Percentiles rank a stretch among this genome's conserved stretches.
phyloP scores from a whole-genome alignment of 139 green algal species.

The Chlorella vulgaris region DNA sequence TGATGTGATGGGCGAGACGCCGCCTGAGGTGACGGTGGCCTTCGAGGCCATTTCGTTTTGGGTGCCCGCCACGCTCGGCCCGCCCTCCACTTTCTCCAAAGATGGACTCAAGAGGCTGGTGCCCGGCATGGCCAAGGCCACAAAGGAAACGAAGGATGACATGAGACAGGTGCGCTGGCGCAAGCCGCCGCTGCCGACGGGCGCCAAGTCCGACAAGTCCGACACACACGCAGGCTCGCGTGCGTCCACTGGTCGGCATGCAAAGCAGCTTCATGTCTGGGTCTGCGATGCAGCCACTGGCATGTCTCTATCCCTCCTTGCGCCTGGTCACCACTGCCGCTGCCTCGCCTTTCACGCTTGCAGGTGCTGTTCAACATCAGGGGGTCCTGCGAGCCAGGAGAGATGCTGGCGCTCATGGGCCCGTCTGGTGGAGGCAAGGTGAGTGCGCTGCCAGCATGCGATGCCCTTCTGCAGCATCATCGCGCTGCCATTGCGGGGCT shows the following conservation, averaged over 20 bases:
- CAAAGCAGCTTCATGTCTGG: too few species aligned
- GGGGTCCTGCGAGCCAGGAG: constrained; percentile 53
- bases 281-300: background rate
- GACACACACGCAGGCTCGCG: too few species aligned
- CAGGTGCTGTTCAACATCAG: constrained; percentile 65
- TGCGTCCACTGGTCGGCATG: too few species aligned
- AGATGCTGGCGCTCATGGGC: constrained; percentile 70
- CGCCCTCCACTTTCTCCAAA: constrained; percentile 6
- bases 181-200: too few species aligned
- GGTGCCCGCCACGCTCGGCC: background rate
- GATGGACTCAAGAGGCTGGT: background rate
- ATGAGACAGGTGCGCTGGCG: constrained; percentile 27
- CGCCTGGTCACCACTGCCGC: background rate
- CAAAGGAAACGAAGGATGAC: background rate
- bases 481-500: too few species aligned
- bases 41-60: background rate
- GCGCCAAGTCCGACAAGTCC: background rate
- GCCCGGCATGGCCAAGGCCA: background rate
- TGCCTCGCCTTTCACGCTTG: background rate
- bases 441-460: background rate
- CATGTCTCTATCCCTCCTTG: background rate
- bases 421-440: constrained; percentile 78
- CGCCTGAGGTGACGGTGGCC: background rate
- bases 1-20: background rate
- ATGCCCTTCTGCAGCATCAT: background rate